Base-by-base conservation (phyloP, 2,329 filamentous ascomycete genomes). In the Camillea tinctor region DNA sequence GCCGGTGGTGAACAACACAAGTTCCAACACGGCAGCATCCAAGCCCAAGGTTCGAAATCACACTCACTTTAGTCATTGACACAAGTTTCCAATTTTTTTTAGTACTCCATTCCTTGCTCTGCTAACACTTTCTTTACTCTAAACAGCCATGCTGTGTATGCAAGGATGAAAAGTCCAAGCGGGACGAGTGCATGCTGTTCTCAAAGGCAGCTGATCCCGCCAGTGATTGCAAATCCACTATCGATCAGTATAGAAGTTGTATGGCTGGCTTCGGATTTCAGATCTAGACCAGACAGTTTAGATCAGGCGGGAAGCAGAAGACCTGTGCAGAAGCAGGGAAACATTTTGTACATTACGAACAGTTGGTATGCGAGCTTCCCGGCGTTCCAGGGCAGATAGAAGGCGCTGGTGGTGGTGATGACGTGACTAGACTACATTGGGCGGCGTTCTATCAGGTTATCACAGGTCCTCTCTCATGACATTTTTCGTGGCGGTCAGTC, bases 101-200 rank as follows among this genome's bases (percentile, higher is more conserved):
- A 30, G 2, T 9, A 30, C 26, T 30, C 2, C 26, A 30, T 19
- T n/a, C 30, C 19, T 23, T 50, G 15, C 36, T 5, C 17, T 44
- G 36, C 36, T 44, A n/a, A 44, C 36, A 44, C 13, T 15, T 4
- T 44, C 2, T n/a, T 15, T 50, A 20, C 9, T 22, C 11, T 13
- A 6, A n/a, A 61, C 71, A 97, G 92, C 94, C 94, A 50, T 98
- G 95, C 85, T 98, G 95, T 75, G 95, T 98, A 26, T 99, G 95
- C 86, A 97, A 93, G 74, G 87, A 95, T 51, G 93, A 99, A 77
- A 99, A 99, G 78, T 83, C 91, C 48, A 85, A 85, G 69, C 92
- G 95, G 65, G 95, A 99, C 80, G 93, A 99, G 79, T 99, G 95
- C 83, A 98, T 99, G 94, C 90, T 99, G 59, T 97, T 98, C 81